Conservation (phyloP, 2,329 filamentous ascomycete genomes). For the Talaromyces atroroseus region DNA sequence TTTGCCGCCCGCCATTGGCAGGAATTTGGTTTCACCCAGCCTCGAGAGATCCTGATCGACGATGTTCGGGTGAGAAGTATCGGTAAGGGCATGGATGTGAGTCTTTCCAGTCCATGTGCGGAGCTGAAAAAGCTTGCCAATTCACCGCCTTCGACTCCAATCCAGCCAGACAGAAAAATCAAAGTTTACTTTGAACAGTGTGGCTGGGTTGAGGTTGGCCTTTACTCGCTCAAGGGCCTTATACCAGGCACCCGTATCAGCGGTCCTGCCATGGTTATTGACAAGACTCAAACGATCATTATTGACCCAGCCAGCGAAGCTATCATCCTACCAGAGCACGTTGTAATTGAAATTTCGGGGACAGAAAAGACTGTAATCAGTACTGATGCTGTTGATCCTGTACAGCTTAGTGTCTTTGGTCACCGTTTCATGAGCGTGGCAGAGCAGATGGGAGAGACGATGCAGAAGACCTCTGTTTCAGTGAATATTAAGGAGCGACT, state of each 20-base stretch:
- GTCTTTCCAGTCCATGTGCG: slow-evolving; percentile 13
- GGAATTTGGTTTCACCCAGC: slow-evolving; percentile 39
- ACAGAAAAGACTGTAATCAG: slow-evolving; percentile 41
- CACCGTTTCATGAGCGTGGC: slow-evolving; percentile 57
- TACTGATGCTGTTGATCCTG: slow-evolving; percentile 40
- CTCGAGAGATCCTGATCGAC: slow-evolving; percentile 36
- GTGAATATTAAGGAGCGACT: slow-evolving; percentile 79
- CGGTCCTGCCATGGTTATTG: slow-evolving; percentile 56
- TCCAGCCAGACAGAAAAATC: slow-evolving; percentile 8
- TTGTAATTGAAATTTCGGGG: slow-evolving; percentile 71
- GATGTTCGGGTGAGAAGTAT: slow-evolving; percentile 31
- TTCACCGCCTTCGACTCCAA: slow-evolving; percentile 4
- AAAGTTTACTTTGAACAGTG: slow-evolving; percentile 24
- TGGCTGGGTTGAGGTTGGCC: slow-evolving; percentile 20
- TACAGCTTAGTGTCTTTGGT: slow-evolving; percentile 51
- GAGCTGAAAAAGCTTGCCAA: slow-evolving; percentile 17
- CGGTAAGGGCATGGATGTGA: slow-evolving; percentile 13
- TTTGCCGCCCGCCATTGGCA: slow-evolving; percentile 35
- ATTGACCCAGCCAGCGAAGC: slow-evolving; percentile 74
- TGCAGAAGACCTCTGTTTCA: slow-evolving; percentile 53
- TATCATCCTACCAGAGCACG: slow-evolving; percentile 77
- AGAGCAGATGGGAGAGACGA: slow-evolving; percentile 53
- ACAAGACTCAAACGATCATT: slow-evolving; percentile 71
- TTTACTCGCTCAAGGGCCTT: slow-evolving; percentile 24
- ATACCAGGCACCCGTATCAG: slow-evolving; percentile 16